Evolutionary conservation across 2,329 filamentous ascomycete genomes (phyloP), one percentile per base, ranked within the genome.

Genomic region (Stagonosporopsis tanaceti): DNA sequence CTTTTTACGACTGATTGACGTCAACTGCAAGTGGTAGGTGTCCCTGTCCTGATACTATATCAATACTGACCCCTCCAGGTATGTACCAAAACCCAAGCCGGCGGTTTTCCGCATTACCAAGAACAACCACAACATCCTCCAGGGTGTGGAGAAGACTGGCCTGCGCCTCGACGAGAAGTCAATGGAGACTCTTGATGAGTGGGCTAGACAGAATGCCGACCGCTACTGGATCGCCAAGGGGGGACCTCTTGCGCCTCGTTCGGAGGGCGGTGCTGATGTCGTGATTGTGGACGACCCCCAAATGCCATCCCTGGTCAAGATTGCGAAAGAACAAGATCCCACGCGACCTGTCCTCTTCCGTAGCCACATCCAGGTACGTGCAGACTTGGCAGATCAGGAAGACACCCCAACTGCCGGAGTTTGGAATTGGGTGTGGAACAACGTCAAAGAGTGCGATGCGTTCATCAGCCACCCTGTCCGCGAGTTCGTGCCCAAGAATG

Each of bases 91-190:
- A 73, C 90, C 91, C 22, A 87, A 89, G 47, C 90, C 90, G 3
- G 88, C 89, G 15, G 87, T 94, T 11, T 95, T 95, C 76, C 84
- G 90, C 47, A 89, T 92, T 75, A 95, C 91, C 64, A 95, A 95
- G 78, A 93, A 89, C 64, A 90, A 93, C 66, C 91, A 95, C 84
- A 95, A 95, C 76, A 93, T 94, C 62, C 85, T 95, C 2, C 91
- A 95, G 77, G 91, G 91, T 8, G 91, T 93, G 39, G 87, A 83
- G 25, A 35, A 53, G 15, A 84, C 86, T 0, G 83, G 85, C 2
- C 84, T 91, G 64, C 83, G 86, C n/a, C 81, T 94, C 30, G 85
- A 82, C 0, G 65, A 80, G 1, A 84, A 89, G 2, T 85, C 91
- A 55, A 87, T 88, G 66, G 73, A 79, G 1, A 77, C 80, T n/a